These are phyloP conservation scores for Cutaneotrichosporon cyanovorans DNA, from an alignment of 1,284 basidiomycete genomes.

Conservation along the genomic window DNA sequence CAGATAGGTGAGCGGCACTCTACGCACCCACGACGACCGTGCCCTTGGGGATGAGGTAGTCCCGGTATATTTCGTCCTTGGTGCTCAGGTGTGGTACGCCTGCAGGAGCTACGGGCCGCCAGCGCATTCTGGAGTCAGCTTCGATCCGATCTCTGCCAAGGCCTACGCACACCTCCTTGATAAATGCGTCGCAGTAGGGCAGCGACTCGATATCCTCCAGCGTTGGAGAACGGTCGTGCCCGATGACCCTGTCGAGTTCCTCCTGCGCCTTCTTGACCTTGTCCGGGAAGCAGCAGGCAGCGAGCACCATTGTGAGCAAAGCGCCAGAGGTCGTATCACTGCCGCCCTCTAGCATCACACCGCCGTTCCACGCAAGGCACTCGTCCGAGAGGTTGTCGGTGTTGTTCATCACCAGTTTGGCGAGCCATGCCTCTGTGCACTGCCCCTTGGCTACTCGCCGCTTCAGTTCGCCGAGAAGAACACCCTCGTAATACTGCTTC, in stretches of 20 bases:
- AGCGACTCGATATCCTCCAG: slow-evolving; percentile 4
- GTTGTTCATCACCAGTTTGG: slow-evolving; percentile 2
- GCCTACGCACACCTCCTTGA: slow-evolving; percentile 8
- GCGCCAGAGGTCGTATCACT: slow-evolving; percentile 8
- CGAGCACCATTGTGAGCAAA: slow-evolving; percentile 4
- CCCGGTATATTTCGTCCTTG: slow-evolving; percentile 10
- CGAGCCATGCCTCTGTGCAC: slow-evolving; percentile 6
- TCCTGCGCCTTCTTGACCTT: slow-evolving; percentile 3
- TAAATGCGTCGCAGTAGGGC: slow-evolving; percentile 9
- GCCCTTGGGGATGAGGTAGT: slow-evolving; percentile 6
- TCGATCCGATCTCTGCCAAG: no score
- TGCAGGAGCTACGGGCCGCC: slow-evolving; percentile 9
- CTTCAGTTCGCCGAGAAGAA: slow-evolving; percentile 5
- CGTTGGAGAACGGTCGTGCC: slow-evolving; percentile 3
- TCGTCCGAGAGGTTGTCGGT: slow-evolving; percentile 6
- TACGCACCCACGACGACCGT: slow-evolving; percentile 3
- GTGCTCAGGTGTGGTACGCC: slow-evolving; percentile 8
- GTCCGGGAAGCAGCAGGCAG: slow-evolving; percentile 5
- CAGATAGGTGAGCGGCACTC: background rate
- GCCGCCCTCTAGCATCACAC: slow-evolving; percentile 10
- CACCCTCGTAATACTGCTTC: slow-evolving; percentile 4
- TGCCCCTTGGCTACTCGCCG: slow-evolving; percentile 1
- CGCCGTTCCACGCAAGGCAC: slow-evolving; percentile 8
- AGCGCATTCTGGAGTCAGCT: slow-evolving; percentile 8
- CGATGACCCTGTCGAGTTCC: slow-evolving; percentile 6